Evolutionary conservation across 192 early-diverging fungal genomes (phyloP), one percentile per base, ranked within the genome.

Genomic region (Entrophospora sp.): DNA sequence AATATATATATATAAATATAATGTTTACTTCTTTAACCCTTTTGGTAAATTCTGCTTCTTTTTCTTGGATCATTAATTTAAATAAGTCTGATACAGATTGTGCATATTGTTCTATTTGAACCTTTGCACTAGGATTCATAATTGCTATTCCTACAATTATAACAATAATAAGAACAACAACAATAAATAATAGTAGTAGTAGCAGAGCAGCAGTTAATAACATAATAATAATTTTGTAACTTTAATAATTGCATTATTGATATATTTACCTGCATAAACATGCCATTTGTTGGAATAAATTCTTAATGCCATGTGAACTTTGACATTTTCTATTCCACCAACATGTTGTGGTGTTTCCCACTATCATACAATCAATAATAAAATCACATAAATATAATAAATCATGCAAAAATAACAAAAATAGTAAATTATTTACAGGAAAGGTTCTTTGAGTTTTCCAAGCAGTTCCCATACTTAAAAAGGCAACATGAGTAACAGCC

Each of bases 241-340:
- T n/a, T n/a, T n/a, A n/a, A n/a, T n/a, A n/a, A n/a, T n/a, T n/a
- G n/a, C n/a, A n/a, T n/a, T n/a, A n/a, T n/a, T 22, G 9, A 57
- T 37, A 35, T 27, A 25, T 67, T 71, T 72, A 86, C 90, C 95
- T 0, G 91, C 93, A 70, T 96, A 96, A 7, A 96, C 93, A 68
- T 98, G 96, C 94, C 95, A 98, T 70, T 98, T 98, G 77, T 85
- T 91, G 28, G 82, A 86, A 61, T 93, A 95, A 56, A 98, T 97
- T 36, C 96, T 81, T 64, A 98, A 75, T 8, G 95, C 85, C 82
- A 97, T 91, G 59, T 90, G 85, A 16, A 94, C 88, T 61, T 98
- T 98, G 61, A 96, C 95, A 67, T 98, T 97, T 72, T 98, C 95
- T 68, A 98, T 92, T 16, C 95, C 95, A 34, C 93, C 93, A 16